Evolutionary conservation across 2,329 filamentous ascomycete species (phyloP).

Genomic region (Endoconidiophora laricicola): DNA sequence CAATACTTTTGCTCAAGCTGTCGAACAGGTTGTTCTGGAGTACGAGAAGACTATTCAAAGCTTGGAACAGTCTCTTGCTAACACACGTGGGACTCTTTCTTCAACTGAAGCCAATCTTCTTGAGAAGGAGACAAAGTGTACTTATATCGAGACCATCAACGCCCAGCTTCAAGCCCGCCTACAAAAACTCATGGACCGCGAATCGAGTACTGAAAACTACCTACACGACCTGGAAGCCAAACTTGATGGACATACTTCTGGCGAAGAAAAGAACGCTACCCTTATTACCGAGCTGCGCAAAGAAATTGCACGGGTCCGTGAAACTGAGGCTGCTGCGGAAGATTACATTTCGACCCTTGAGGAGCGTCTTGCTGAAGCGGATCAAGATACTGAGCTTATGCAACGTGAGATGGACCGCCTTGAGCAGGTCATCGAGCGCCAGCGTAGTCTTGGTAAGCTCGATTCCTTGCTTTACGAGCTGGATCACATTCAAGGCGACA

Average conservation of each 20-base stretch:
- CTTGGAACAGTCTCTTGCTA: conserved; percentile 79
- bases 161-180: conserved; percentile 73
- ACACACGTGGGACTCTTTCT: conserved; percentile 67
- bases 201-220: conserved; percentile 81
- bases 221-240: conserved; percentile 81
- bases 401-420: conserved; percentile 87
- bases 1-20: conserved; percentile 87
- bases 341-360: conserved; percentile 96
- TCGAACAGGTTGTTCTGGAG: conserved; percentile 89
- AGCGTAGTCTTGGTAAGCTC: conserved; percentile 84
- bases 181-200: conserved; percentile 85
- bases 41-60: conserved; percentile 98
- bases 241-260: conserved; percentile 75
- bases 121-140: conserved; percentile 86
- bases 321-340: conserved; percentile 79
- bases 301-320: conserved; percentile 71
- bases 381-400: conserved; percentile 93
- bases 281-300: conserved; percentile 79
- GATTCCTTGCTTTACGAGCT: conserved; percentile 85
- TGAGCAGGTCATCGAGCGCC: conserved; percentile 88
- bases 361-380: conserved; percentile 84
- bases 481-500: conserved; percentile 42
- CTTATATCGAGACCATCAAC: conserved; percentile 85
- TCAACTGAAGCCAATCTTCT: conserved; percentile 72
- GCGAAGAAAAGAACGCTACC: conserved; percentile 80